A percentile compares a stretch with the other conserved stretches of the same genome.
Conservation (phyloP, 257 asterid species). For the Penstemon newberryi region DNA sequence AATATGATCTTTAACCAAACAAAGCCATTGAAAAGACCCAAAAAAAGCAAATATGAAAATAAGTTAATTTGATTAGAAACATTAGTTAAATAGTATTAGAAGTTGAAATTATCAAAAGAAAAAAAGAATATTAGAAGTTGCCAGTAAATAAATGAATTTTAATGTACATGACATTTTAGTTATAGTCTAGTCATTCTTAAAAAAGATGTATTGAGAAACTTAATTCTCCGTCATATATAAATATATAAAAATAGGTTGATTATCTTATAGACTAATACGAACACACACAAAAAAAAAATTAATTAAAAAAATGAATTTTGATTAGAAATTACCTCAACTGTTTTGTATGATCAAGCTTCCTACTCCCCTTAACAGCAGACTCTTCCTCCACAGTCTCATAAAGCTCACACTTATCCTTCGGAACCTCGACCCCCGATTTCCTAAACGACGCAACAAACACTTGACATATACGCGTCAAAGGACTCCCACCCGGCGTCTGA, state of each 20-base stretch:
- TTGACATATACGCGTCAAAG: constrained; percentile 57
- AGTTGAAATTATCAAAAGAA: no score
- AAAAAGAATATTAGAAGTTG: no score
- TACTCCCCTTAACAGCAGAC: constrained; percentile 53
- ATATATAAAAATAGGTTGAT: neutral
- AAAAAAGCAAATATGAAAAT: neutral
- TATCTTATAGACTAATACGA: neutral
- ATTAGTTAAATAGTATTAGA: no score
- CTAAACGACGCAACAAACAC: constrained; percentile 55
- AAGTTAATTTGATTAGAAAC: no score
- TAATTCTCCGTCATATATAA: no score
- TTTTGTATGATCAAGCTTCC: constrained; percentile 59
- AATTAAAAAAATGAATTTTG: neutral
- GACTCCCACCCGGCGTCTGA: constrained; percentile 71
- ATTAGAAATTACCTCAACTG: constrained; percentile 45
- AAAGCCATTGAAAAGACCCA: neutral
- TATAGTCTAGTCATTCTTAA: no score
- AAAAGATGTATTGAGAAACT: no score
- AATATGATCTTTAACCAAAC: neutral
- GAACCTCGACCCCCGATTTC: constrained; percentile 39
- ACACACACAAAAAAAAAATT: neutral
- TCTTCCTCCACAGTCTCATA: constrained; percentile 48
- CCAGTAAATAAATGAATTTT: no score
- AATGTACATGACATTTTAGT: no score
- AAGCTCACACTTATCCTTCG: constrained; percentile 40